phyloP scores from a whole-genome alignment of 208 protist genomes.

The Angomonas ambiguus region DNA sequence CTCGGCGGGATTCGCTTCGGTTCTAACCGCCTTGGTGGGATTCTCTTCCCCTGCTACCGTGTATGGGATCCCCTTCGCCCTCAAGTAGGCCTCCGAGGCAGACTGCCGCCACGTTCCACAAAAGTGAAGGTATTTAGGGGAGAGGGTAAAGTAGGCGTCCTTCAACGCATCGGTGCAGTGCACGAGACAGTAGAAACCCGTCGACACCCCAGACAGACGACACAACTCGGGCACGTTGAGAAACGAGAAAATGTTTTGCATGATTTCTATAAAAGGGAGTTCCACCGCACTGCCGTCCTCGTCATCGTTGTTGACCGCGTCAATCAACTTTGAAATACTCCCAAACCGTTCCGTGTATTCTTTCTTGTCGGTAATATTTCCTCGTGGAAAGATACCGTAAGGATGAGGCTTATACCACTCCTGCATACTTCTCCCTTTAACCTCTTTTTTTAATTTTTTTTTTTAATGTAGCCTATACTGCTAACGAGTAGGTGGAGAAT shows the following conservation, averaged over 20 bases:
- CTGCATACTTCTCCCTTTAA: slow-evolving; percentile 26
- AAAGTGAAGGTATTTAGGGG: slow-evolving; percentile 52
- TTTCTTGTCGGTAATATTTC: slow-evolving; percentile 43
- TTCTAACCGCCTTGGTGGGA: not conserved
- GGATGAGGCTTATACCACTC: slow-evolving; percentile 76
- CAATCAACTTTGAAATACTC: slow-evolving; percentile 52
- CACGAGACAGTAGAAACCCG: slow-evolving; percentile 75
- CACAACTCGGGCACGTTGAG: slow-evolving; percentile 56
- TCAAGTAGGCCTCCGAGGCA: slow-evolving; percentile 52
- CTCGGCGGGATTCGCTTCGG: not conserved
- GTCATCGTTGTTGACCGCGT: slow-evolving; percentile 35
- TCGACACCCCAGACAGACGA: slow-evolving; percentile 65
- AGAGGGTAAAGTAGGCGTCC: slow-evolving; percentile 55
- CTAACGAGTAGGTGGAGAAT: not conserved
- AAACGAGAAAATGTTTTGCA: slow-evolving; percentile 67
- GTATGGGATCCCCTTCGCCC: not conserved
- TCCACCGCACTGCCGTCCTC: slow-evolving; percentile 45
- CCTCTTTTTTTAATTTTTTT: slow-evolving; percentile 11
- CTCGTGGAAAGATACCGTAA: slow-evolving; percentile 76
- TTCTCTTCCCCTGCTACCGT: not conserved
- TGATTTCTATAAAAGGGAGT: slow-evolving; percentile 63
- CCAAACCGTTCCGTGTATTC: slow-evolving; percentile 64
- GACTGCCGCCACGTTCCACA: slow-evolving; percentile 70
- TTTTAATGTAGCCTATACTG: not conserved
- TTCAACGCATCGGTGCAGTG: slow-evolving; percentile 83